Base-by-base conservation (phyloP, 768 basidiomycete species). In the Amanita molliuscula region DNA sequence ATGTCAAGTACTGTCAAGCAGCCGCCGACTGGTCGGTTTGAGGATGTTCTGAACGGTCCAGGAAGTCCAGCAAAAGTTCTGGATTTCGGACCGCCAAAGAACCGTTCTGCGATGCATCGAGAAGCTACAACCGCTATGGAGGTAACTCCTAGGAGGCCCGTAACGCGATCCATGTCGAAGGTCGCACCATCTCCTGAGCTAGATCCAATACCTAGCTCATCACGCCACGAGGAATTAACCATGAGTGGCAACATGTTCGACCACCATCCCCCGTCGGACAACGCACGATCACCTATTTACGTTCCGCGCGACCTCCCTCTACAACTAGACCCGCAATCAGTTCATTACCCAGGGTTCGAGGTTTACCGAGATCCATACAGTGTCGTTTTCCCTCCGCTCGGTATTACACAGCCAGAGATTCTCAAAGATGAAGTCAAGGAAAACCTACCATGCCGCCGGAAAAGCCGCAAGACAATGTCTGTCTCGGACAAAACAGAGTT, bases 301-400 rank as follows among this genome's bases (percentile, higher is more conserved):
- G 56, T 62, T 47, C 66, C 62, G 34, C 74, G 68, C 51, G 67
- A 67, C 48, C 63, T 69, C 16, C 72, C 70, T 20, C 68, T 70
- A 25, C 67, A 63, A 15, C 59, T 66, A 25, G 72, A 82, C 58
- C 73, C 73, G 1, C 69, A 74, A 40, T 82, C 81, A 13, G 67
- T 73, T 34, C 83, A 84, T 56, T 83, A 82, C 60, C 84, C 84
- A 10, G 82, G 83, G 13, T 85, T 85, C 56, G 62, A 66, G 34
- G 73, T 84, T 38, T 73, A 74, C 57, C 74, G 66, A 57, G 82
- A 84, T 55, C 56, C 67, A n/a, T 59, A 67, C 44, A 50, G 61
- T 34, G 40, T 61, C n/a, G 48, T 60, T 20, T 29, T 53, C 6
- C 44, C 59, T 9, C 36, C 53, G 15, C 25, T 55, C n/a, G 38